phyloP scores from a whole-genome alignment of 768 basidiomycete species.

The Xanthoconium stramineum region DNA sequence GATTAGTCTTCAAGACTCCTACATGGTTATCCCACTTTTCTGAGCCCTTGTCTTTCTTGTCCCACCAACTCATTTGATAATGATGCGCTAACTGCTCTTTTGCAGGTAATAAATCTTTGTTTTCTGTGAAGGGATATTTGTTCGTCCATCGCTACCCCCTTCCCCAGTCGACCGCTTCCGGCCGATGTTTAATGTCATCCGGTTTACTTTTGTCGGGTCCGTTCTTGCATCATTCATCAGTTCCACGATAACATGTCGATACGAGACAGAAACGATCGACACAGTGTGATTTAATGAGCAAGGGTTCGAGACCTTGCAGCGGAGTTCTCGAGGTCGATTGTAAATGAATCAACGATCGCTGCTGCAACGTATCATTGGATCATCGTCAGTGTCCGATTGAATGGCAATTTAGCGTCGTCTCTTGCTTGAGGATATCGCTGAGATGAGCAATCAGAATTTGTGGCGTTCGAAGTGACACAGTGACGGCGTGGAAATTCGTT shows the following conservation, averaged over 20 bases:
- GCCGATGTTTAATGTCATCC: conserved; percentile 1
- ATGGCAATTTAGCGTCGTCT: neutral
- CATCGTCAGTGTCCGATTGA: neutral
- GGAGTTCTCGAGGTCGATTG: neutral
- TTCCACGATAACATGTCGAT: conserved; percentile 2
- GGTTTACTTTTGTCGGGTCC: neutral
- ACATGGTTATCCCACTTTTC: conserved; percentile 53
- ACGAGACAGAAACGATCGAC: neutral
- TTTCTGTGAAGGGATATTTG: neutral
- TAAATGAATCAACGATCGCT: neutral
- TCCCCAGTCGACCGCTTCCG: neutral
- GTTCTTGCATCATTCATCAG: neutral
- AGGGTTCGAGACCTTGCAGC: neutral
- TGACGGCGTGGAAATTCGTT: conserved; percentile 1
- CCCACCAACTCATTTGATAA: neutral
- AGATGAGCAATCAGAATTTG: neutral
- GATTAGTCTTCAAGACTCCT: conserved; percentile 95
- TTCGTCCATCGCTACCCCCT: neutral
- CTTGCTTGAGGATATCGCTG: neutral
- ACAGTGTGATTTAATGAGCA: conserved; percentile 11
- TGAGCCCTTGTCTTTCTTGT: conserved; percentile 14
- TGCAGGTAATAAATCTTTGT: conserved; percentile 4
- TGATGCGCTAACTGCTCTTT: conserved; percentile 7
- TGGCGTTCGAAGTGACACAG: neutral
- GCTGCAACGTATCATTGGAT: neutral